A percentile compares a stretch with the other conserved stretches of the same genome.
Conservation (phyloP, 2,329 filamentous ascomycete genomes). For the Lachnellula arida region DNA sequence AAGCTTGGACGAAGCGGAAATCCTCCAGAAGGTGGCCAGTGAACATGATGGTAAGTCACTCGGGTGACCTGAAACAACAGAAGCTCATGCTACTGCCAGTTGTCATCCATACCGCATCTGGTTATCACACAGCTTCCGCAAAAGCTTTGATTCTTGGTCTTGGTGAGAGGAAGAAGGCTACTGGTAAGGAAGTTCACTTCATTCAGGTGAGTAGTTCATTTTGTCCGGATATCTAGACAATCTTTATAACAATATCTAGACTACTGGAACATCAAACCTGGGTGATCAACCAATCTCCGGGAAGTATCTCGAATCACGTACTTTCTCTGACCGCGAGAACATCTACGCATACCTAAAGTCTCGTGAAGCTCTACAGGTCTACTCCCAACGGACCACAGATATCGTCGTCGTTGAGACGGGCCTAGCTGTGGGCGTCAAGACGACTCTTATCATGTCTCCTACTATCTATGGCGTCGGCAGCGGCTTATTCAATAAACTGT, state of each 20-base stretch:
- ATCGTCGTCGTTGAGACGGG: conserved; percentile 39
- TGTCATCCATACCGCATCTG: conserved; percentile 39
- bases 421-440: conserved; percentile 37
- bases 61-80: not conserved
- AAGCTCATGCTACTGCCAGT: not conserved
- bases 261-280: conserved; percentile 41
- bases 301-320: conserved; percentile 25
- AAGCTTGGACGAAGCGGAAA: conserved; percentile 13
- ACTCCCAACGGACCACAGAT: conserved; percentile 43
- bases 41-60: conserved; percentile 18
- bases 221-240: not conserved
- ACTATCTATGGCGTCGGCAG: conserved; percentile 42
- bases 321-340: conserved; percentile 41
- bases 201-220: conserved; percentile 32
- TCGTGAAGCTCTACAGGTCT: conserved; percentile 35
- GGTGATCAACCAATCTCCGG: conserved; percentile 37
- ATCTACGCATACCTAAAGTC: conserved; percentile 38
- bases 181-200: conserved; percentile 35
- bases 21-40: conserved; percentile 15
- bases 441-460: conserved; percentile 42
- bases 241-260: conserved; percentile 19
- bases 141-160: conserved; percentile 41
- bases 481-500: conserved; percentile 37
- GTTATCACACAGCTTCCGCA: conserved; percentile 35
- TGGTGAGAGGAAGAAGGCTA: conserved; percentile 33